These are phyloP conservation scores for Funneliformis mosseae DNA, from an alignment of 192 early-diverging fungal genomes.

Conservation along the genomic window DNA sequence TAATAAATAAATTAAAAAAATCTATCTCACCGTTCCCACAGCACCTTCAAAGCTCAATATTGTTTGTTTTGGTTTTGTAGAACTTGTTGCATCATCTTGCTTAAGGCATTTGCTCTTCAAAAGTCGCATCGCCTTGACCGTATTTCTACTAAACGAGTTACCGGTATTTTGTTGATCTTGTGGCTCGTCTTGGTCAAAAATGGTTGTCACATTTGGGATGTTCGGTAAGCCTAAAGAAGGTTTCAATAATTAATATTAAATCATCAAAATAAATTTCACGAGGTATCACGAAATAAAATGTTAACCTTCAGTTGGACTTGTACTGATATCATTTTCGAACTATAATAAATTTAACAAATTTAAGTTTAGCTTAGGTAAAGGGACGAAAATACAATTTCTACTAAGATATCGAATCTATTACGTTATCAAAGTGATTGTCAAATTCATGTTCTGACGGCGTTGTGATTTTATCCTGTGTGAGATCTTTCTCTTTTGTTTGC, in stretches of 20 bases:
- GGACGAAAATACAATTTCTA: background rate
- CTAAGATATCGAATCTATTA: background rate
- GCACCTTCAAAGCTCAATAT: conserved; percentile 21
- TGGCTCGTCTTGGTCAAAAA: conserved; percentile 28
- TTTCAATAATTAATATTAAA: background rate
- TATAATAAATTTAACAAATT: background rate
- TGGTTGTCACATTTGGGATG: background rate
- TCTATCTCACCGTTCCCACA: conserved; percentile 37
- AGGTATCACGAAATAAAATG: background rate
- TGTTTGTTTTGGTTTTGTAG: background rate
- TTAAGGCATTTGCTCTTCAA: conserved; percentile 51
- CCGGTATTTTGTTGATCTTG: conserved; percentile 26
- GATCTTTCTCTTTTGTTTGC: background rate
- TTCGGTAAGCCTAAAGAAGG: background rate
- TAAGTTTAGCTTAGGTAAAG: background rate
- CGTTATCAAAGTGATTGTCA: background rate
- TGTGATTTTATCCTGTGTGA: background rate
- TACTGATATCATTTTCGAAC: background rate
- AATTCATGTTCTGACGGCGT: background rate
- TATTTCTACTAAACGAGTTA: conserved; percentile 56
- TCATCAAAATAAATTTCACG: background rate
- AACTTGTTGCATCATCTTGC: background rate
- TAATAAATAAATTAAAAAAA: conserved; percentile 33
- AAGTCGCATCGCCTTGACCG: conserved; percentile 65
- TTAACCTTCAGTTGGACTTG: background rate